Evolutionary conservation across 2,329 filamentous ascomycete genomes (phyloP).

Genomic region (Plenodomus tracheiphilus): DNA sequence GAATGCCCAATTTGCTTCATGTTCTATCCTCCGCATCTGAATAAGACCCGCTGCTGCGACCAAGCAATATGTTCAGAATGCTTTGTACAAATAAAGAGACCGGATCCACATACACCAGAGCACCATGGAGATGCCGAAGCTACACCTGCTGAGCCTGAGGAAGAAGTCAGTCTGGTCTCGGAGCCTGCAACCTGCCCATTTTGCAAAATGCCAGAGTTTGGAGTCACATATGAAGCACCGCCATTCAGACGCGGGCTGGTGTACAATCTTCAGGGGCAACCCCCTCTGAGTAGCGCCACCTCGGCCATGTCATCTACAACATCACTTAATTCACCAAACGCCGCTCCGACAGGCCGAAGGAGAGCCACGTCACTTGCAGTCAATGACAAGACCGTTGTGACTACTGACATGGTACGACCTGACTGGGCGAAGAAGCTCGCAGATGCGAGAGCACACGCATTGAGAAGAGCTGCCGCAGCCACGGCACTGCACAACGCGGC

Average conservation of each 20-base stretch:
- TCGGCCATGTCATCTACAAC: conserved; percentile 87
- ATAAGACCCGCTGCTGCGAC: conserved; percentile 92
- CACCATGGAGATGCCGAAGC: conserved; percentile 58
- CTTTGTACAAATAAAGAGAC: conserved; percentile 96
- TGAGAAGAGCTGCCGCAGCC: conserved; percentile 85
- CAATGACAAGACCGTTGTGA: conserved; percentile 82
- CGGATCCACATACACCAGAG: conserved; percentile 87
- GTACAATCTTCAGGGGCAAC: conserved; percentile 62
- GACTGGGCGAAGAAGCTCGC: conserved; percentile 93
- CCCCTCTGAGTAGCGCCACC: conserved; percentile 56
- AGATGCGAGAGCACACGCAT: conserved; percentile 79
- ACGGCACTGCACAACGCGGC: conserved; percentile 94
- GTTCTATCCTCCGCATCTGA: conserved; percentile 92
- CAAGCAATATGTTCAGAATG: conserved; percentile 97
- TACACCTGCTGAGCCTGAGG: conserved; percentile 50
- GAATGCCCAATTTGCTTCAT: conserved; percentile 98
- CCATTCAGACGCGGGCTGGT: conserved; percentile 82
- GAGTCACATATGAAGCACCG: conserved; percentile 90
- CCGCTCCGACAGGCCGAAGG: conserved; percentile 53
- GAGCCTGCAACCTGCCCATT: conserved; percentile 93
- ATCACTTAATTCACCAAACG: conserved; percentile 67
- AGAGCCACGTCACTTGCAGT: conserved; percentile 76
- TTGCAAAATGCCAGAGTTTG: conserved; percentile 92
- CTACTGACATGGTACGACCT: conserved; percentile 87
- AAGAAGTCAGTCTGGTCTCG: conserved; percentile 72